phyloP scores from a whole-genome alignment of 305 asterid species.

The Fraxinus ornus region DNA sequence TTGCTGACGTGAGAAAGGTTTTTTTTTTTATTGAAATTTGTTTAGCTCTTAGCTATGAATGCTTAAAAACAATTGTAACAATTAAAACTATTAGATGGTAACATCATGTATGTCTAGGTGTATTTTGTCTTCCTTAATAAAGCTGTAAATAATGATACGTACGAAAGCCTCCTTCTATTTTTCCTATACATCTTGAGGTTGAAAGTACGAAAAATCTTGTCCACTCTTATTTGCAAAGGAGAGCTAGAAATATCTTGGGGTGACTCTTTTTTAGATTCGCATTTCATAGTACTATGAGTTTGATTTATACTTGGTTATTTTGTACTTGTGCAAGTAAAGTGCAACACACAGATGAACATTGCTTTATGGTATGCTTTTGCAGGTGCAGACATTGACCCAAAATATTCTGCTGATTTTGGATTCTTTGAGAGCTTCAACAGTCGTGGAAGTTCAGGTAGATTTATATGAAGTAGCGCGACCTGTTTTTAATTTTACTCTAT shows the following conservation, averaged over 20 bases:
- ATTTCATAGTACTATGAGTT: neutral
- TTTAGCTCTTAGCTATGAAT: neutral
- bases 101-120: neutral
- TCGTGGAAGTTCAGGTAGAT: conserved; percentile 69
- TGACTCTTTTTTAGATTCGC: neutral
- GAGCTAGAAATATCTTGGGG: neutral
- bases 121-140: neutral
- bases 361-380: conserved; percentile 33
- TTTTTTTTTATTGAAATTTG: neutral
- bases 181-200: neutral
- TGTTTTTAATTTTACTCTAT: neutral
- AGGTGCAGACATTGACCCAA: conserved; percentile 58
- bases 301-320: neutral
- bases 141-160: neutral
- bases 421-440: conserved; percentile 49
- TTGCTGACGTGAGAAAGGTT: neutral
- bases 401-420: conserved; percentile 62
- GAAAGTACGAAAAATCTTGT: neutral
- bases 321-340: neutral
- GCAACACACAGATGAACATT: conserved; percentile 35
- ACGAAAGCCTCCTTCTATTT: neutral
- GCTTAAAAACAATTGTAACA: neutral
- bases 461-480: neutral
- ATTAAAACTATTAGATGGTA: neutral
- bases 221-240: neutral